Conservation (phyloP, 768 basidiomycete species). For the Hirschioporus abietinus region DNA sequence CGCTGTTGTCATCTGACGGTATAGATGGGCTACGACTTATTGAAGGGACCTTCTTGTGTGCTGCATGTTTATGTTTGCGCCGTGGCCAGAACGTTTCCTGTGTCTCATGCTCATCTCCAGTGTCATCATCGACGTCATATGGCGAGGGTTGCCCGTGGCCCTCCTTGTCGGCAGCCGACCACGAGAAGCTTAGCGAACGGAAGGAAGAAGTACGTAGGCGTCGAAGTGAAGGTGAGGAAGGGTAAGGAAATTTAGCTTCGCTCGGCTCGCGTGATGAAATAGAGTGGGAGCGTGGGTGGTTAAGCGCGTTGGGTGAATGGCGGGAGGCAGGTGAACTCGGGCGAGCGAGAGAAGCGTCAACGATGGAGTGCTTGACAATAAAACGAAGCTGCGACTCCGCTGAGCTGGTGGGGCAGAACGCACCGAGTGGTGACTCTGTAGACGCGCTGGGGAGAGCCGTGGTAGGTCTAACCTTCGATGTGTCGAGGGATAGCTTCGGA, state of each 20-base stretch:
- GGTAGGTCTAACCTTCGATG: not conserved
- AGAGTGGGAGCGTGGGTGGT: not conserved
- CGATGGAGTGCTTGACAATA: not conserved
- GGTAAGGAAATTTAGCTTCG: not conserved
- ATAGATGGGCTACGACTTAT: slow-evolving; percentile 1
- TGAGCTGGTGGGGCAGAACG: not conserved
- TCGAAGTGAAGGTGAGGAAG: not conserved
- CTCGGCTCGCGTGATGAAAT: not conserved
- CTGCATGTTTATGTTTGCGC: not conserved
- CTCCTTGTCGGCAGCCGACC: not conserved
- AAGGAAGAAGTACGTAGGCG: not conserved
- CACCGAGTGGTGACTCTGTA: not conserved
- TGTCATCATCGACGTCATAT: not conserved
- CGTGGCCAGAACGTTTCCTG: not conserved
- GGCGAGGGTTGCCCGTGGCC: not conserved
- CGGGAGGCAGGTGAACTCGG: not conserved
- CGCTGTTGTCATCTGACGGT: not conserved
- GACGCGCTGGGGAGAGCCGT: not conserved
- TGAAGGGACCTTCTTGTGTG: not conserved
- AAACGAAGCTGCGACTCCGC: not conserved
- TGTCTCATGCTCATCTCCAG: not conserved
- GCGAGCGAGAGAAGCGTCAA: not conserved
- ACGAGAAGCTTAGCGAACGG: not conserved
- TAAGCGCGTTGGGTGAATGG: not conserved
- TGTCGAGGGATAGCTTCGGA: slow-evolving; percentile 3